These are phyloP conservation scores for Candolleomyces aberdarensis DNA, from an alignment of 768 basidiomycete genomes.

Conservation along the genomic window DNA sequence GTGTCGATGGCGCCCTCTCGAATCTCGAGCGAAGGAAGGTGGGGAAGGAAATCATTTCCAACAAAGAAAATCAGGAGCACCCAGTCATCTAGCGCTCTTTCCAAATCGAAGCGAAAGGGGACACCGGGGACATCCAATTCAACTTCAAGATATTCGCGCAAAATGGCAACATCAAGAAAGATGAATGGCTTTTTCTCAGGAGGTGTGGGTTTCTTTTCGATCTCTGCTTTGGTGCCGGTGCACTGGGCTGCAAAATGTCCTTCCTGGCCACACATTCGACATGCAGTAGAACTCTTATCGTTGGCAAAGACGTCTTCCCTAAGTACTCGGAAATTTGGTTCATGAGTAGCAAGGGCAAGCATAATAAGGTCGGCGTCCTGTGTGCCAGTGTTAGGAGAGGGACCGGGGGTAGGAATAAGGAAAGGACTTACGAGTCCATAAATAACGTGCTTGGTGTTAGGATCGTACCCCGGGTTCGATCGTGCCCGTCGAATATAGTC, in stretches of 20 bases:
- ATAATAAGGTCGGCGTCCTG: constrained; percentile 99
- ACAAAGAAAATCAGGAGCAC: constrained; percentile 99
- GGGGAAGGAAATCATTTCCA: constrained; percentile 98
- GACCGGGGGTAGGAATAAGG: constrained; percentile 3
- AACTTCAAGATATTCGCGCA: constrained; percentile 97
- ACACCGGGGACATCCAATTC: constrained; percentile 82
- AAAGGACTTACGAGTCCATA: constrained; percentile 78
- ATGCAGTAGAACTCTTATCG: constrained; percentile 75
- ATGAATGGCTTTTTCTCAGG: constrained; percentile 94
- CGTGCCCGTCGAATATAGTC: constrained; percentile 94
- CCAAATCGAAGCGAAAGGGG: constrained; percentile 87
- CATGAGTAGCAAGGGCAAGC: constrained; percentile 96
- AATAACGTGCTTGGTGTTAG: constrained; percentile 95
- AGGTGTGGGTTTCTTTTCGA: constrained; percentile 57
- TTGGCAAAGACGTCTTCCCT: constrained; percentile 94
- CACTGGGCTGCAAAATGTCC: constrained; percentile 97
- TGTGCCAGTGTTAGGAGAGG: constrained; percentile 5
- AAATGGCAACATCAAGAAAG: constrained; percentile 93
- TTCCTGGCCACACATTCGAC: constrained; percentile 91
- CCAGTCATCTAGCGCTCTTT: constrained; percentile 99
- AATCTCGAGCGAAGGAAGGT: constrained; percentile 97
- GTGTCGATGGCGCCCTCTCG: constrained; percentile 99
- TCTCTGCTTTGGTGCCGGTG: constrained; percentile 71
- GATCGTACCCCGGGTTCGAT: constrained; percentile 82
- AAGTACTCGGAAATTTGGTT: constrained; percentile 95